Percentiles rank a stretch among this genome's conserved stretches.
Conservation (phyloP, 768 basidiomycete genomes). For the Pleurotus eryngii region DNA sequence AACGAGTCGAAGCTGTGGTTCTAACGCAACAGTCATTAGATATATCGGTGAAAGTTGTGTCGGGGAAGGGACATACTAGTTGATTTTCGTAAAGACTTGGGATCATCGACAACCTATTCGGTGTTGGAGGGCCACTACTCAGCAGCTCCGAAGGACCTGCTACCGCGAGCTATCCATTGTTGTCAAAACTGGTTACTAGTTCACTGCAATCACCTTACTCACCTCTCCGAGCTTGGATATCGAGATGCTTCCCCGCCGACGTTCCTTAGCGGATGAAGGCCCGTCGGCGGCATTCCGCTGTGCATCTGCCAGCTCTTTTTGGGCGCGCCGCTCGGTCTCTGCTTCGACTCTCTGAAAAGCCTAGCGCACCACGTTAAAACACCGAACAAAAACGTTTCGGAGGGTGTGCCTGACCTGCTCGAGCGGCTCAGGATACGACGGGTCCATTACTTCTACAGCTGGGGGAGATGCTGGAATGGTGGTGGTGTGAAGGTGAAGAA, state of each 20-base stretch:
- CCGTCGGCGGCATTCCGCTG: background rate
- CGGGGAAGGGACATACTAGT: background rate
- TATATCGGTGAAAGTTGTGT: background rate
- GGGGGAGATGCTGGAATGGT: too few species aligned
- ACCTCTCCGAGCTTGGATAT: slow-evolving; percentile 8
- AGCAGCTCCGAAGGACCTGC: slow-evolving; percentile 1
- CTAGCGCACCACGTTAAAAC: background rate
- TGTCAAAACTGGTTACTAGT: too few species aligned
- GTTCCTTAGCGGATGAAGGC: background rate
- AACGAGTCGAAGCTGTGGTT: slow-evolving; percentile 5
- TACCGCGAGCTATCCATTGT: background rate
- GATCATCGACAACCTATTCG: background rate
- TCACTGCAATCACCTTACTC: background rate
- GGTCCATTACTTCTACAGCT: too few species aligned
- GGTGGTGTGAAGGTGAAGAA: too few species aligned
- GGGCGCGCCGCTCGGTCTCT: slow-evolving; percentile 6
- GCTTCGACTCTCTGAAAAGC: slow-evolving; percentile 8
- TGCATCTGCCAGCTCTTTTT: background rate
- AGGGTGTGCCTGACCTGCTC: background rate
- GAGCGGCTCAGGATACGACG: slow-evolving; percentile 4
- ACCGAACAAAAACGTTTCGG: background rate
- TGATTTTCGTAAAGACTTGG: slow-evolving; percentile 2
- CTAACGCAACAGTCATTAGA: background rate
- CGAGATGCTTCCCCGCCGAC: slow-evolving; percentile 5
- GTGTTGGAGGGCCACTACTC: slow-evolving; percentile 1